A percentile compares a stretch with the other conserved stretches of the same genome.
Evolutionary conservation across 2,329 filamentous ascomycete genomes (phyloP).

Genomic region (Stachybotrys echinatus): DNA sequence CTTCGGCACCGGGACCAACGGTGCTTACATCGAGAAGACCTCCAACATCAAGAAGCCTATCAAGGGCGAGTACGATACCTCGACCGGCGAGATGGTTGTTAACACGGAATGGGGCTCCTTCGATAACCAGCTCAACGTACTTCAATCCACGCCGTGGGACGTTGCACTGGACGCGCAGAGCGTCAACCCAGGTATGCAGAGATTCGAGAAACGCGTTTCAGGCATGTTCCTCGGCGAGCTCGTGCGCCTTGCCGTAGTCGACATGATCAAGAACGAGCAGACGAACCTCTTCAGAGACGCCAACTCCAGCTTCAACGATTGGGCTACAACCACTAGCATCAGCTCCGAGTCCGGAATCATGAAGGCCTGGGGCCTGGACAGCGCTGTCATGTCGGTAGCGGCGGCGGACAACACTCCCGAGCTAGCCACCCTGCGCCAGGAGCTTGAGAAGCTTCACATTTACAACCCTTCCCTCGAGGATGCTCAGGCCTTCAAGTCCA

Average conservation of each 20-base stretch:
- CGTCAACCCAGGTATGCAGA: conserved; percentile 89
- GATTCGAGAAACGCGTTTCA: conserved; percentile 98
- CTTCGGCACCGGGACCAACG: conserved; percentile 96
- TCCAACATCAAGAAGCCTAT: conserved; percentile 75
- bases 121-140: conserved; percentile 83
- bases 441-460: conserved; percentile 72
- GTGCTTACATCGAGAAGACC: conserved; percentile 92
- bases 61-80: conserved; percentile 65
- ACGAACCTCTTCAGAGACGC: conserved; percentile 71
- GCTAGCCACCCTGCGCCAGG: conserved; percentile 67
- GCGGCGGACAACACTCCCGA: conserved; percentile 73
- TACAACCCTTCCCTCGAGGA: conserved; percentile 75
- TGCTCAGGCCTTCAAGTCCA: conserved; percentile 78
- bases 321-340: conserved; percentile 64
- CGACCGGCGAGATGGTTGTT: conserved; percentile 91
- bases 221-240: conserved; percentile 99
- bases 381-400: conserved; percentile 80
- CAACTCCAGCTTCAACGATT: conserved; percentile 66
- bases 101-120: conserved; percentile 99
- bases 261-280: conserved; percentile 62
- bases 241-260: conserved; percentile 69
- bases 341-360: conserved; percentile 62
- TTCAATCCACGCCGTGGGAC: conserved; percentile 85
- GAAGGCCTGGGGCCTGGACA: conserved; percentile 85
- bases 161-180: conserved; percentile 70